phyloP scores from a whole-genome alignment of 352 stramenopile genomes.

The Phytophthora tentaculata region DNA sequence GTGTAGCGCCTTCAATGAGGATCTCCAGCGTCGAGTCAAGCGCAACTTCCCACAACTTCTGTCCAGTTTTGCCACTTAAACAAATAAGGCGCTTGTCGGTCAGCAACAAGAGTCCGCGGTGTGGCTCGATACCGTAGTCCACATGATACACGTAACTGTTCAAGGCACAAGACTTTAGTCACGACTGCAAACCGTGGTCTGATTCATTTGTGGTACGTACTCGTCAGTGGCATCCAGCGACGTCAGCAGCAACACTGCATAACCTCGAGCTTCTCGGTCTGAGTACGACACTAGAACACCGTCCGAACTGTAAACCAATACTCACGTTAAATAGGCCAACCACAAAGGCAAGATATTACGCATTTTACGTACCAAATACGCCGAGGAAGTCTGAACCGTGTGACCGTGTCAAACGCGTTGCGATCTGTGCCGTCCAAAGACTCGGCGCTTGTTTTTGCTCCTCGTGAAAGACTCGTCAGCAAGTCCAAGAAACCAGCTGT shows the following conservation, averaged over 20 bases:
- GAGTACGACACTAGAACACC: constrained; percentile 85
- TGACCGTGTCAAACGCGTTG: constrained; percentile 49
- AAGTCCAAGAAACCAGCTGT: constrained; percentile 85
- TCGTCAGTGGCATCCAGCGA: constrained; percentile 80
- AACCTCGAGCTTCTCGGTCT: constrained; percentile 75
- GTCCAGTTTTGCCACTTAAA: constrained; percentile 71
- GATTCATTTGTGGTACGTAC: constrained; percentile 46
- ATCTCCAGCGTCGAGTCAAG: constrained; percentile 83
- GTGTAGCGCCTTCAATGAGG: constrained; percentile 35
- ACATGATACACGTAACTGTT: constrained; percentile 84
- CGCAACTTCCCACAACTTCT: constrained; percentile 84
- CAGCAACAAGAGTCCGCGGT: constrained; percentile 74
- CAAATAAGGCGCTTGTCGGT: constrained; percentile 87
- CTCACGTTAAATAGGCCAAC: no score
- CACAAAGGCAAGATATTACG: neutral
- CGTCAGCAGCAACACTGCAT: constrained; percentile 79
- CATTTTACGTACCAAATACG: constrained; percentile 72
- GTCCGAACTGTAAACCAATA: constrained; percentile 72
- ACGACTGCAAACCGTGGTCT: neutral
- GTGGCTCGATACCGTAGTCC: constrained; percentile 73
- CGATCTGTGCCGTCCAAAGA: constrained; percentile 71
- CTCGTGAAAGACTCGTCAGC: constrained; percentile 79
- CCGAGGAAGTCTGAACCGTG: constrained; percentile 72
- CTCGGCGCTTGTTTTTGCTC: constrained; percentile 83
- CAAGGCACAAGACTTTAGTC: constrained; percentile 6